phyloP scores from a whole-genome alignment of 345 rosid species.

The Salix purpurea region DNA sequence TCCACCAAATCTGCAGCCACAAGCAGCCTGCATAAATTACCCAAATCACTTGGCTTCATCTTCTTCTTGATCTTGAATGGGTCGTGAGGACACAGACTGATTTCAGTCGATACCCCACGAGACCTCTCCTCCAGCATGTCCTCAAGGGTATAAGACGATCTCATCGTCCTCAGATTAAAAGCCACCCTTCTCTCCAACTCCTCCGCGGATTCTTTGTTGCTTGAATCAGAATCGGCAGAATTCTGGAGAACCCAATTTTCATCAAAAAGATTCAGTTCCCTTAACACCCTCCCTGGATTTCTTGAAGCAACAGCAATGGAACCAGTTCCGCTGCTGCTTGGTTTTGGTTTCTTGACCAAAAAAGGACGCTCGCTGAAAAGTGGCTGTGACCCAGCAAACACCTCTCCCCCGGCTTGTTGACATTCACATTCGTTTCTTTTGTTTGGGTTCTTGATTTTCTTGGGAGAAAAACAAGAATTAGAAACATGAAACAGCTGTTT shows the following conservation, averaged over 20 bases:
- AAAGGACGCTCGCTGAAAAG: not conserved
- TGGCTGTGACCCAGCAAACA: not conserved
- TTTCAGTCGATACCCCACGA: not conserved
- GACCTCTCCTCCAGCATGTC: not conserved
- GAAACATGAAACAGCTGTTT: not conserved
- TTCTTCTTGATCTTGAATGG: conserved; percentile 10
- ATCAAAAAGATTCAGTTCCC: not conserved
- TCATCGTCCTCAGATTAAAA: not conserved
- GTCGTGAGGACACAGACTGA: not conserved
- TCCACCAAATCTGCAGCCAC: not conserved
- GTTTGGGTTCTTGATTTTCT: not conserved
- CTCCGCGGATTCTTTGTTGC: not conserved
- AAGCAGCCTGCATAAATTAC: not conserved
- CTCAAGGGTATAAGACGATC: not conserved
- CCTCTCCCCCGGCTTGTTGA: not conserved
- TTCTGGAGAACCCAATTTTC: not conserved
- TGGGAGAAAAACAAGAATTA: not conserved
- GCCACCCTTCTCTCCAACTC: not conserved
- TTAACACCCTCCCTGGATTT: not conserved
- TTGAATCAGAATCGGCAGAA: not conserved
- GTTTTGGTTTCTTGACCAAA: not conserved
- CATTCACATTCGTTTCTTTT: not conserved
- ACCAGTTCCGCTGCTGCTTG: not conserved
- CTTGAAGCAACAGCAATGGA: not conserved
- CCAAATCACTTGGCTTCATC: conserved; percentile 1